Conservation (phyloP, 1,284 basidiomycete genomes). For the Microbotryomycetes sp. region DNA sequence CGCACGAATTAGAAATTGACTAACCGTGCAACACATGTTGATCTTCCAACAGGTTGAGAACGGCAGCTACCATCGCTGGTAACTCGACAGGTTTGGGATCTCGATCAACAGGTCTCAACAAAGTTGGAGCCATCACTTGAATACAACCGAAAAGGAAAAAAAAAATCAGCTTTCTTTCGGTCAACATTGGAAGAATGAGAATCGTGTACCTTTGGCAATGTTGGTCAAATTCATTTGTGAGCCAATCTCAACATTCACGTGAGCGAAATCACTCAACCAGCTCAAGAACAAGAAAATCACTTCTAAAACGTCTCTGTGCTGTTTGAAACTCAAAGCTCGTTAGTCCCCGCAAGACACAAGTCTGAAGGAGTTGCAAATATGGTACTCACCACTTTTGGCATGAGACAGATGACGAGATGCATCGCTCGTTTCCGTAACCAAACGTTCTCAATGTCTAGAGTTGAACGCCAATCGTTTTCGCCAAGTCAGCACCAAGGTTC, state of each 20-base stretch:
- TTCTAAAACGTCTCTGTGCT: slow-evolving; percentile 25
- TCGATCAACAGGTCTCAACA: slow-evolving; percentile 17
- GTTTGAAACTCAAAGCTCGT: neutral
- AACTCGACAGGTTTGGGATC: slow-evolving; percentile 10
- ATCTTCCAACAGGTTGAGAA: slow-evolving; percentile 24
- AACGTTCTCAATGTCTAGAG: slow-evolving; percentile 19
- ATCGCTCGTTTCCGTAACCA: slow-evolving; percentile 12
- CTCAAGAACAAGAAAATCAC: slow-evolving; percentile 25
- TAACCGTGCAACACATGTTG: slow-evolving; percentile 21
- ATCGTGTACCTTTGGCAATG: slow-evolving; percentile 13
- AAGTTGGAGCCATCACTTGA: slow-evolving; percentile 23
- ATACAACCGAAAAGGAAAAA: no score
- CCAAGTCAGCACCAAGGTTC: neutral
- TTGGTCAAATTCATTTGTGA: slow-evolving; percentile 11
- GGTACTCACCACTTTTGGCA: slow-evolving; percentile 16
- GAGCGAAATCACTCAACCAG: slow-evolving; percentile 15
- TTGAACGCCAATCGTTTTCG: no score
- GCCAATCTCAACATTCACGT: slow-evolving; percentile 15
- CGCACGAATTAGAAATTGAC: neutral
- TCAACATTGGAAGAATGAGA: no score
- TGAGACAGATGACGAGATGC: slow-evolving; percentile 28
- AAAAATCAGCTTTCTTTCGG: no score
- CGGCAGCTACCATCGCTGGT: slow-evolving; percentile 17
- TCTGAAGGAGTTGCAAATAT: neutral
- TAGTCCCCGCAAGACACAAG: neutral